These are phyloP conservation scores for Hortaea werneckii DNA, from an alignment of 2,329 filamentous ascomycete genomes.

Conservation along the genomic window DNA sequence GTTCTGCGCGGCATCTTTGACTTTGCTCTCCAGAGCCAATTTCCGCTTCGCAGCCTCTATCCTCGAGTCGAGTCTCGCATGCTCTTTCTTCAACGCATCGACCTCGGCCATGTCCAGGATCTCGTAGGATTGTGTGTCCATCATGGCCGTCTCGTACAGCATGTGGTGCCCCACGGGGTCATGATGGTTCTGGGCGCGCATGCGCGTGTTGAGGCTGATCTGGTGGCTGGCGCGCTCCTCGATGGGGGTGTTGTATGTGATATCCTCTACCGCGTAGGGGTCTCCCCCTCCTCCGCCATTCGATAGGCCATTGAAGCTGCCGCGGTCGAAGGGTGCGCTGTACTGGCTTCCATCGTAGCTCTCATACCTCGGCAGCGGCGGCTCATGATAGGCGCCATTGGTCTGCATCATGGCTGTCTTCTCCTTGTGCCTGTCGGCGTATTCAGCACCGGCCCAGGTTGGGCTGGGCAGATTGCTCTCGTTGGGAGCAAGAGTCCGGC, in stretches of 20 bases:
- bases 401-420: constrained; percentile 13
- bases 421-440: constrained; percentile 2
- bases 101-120: constrained; percentile 87
- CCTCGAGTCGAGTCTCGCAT: constrained; percentile 59
- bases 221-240: constrained; percentile 16
- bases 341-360: constrained; percentile 21
- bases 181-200: constrained; percentile 17
- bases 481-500: constrained; percentile 11
- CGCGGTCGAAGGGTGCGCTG: constrained; percentile 8
- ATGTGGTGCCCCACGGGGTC: constrained; percentile 74
- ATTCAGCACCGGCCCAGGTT: neutral
- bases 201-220: constrained; percentile 19
- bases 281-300: neutral
- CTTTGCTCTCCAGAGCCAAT: constrained; percentile 81
- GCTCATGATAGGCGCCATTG: constrained; percentile 6
- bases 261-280: constrained; percentile 11
- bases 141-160: constrained; percentile 83
- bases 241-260: constrained; percentile 14
- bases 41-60: constrained; percentile 75
- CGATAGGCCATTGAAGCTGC: neutral
- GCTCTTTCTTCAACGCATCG: constrained; percentile 82
- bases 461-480: neutral
- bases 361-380: constrained; percentile 15
- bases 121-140: constrained; percentile 76
- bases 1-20: constrained; percentile 83